Base-by-base conservation (phyloP, 2,329 filamentous ascomycete genomes). In the Tolypocladium ovalisporum region DNA sequence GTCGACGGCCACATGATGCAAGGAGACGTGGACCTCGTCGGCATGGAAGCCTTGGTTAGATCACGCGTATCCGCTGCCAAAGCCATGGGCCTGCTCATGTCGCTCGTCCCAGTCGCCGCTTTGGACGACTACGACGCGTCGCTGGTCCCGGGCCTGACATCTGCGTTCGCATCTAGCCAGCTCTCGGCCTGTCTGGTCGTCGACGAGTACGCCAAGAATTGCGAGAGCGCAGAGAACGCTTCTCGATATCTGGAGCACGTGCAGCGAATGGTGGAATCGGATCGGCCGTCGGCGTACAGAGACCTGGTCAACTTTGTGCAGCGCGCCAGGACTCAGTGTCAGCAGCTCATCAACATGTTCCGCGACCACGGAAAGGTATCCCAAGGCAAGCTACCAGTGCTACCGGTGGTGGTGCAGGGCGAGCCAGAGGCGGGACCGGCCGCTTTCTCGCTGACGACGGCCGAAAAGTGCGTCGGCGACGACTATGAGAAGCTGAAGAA, bases 1-100 rank as follows among this genome's bases (percentile, higher is more conserved):
- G 90, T 99, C 22, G 94, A 99, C 70, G 94, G 92, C 12, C 92
- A 96, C 64, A 97, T 99, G 87, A 91, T 99, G 77, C 89, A 93
- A 68, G 94, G 95, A 55, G 95, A 99, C 66, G 87, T 97, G 52
- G 95, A 99, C 67, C 79, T 99, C 47, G 92, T 99, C 32, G 92
- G 94, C 36, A 83, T 88, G 65, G 94, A 99, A 59, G 86, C 86
- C 8, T 83, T 99, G 71, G 84, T 97, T 54, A 85, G 93, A 60
- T 96, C 92, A 9, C 89, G 93, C 63, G 87, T 95, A n/a, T 88
- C 85, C 59, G 90, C 92, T 15, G 89, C 93, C 24, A 85, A 83
- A 66, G 94, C 94, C 2, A 85, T 99, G 71, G 94, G 93, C 37
- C 81, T 90, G 62, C 80, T 95, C 47, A 89, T 99, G 76, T 84